These are phyloP conservation scores for Dictyostelium brefeldianum DNA, from an alignment of 78 protist genomes.

Conservation along the genomic window DNA sequence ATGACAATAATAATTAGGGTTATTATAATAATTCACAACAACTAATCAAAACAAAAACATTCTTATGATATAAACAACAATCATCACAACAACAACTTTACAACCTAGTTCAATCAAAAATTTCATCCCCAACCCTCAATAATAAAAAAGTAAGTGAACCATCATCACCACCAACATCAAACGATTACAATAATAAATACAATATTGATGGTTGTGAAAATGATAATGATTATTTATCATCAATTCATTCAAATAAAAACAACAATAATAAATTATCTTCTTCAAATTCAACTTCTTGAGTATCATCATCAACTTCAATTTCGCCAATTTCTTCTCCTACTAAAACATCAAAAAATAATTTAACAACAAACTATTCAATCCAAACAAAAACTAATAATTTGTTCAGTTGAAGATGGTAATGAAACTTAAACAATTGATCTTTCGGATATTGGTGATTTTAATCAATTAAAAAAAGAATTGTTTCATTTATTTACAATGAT, in stretches of 20 bases:
- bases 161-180: not conserved
- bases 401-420: not conserved
- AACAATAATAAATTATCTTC: not conserved
- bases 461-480: conserved; percentile 6
- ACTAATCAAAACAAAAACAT: not conserved
- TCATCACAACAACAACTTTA: not conserved
- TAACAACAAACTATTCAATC: not conserved
- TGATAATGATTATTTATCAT: not conserved
- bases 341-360: no score
- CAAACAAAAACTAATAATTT: not conserved
- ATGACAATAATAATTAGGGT: not conserved
- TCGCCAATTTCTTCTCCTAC: not conserved
- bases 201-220: not conserved
- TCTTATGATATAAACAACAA: not conserved
- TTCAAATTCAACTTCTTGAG: not conserved
- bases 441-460: not conserved
- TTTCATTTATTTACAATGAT: conserved; percentile 1
- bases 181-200: not conserved
- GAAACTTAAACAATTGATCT: not conserved
- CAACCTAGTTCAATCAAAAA: not conserved
- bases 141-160: no score
- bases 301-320: not conserved
- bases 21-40: not conserved
- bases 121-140: not conserved
- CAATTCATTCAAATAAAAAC: not conserved